Conservation (phyloP, 352 stramenopile species). For the Pseudoperonospora humuli region DNA sequence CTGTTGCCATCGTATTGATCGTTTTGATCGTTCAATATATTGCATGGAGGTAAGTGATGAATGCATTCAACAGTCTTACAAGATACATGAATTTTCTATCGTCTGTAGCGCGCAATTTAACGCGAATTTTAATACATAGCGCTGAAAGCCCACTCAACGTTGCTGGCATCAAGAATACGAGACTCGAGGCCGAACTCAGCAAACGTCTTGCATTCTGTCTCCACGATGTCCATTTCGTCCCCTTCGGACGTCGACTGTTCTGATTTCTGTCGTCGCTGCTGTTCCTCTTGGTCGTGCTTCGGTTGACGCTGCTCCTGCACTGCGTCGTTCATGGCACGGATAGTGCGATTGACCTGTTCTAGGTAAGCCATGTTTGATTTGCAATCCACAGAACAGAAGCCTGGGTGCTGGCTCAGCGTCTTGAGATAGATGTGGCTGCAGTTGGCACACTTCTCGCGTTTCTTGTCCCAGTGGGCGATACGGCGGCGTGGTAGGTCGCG, state of each 20-base stretch:
- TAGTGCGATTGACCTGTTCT: constrained; percentile 76
- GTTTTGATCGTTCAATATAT: constrained; percentile 32
- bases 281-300: constrained; percentile 17
- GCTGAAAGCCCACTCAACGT: constrained; percentile 73
- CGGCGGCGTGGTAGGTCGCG: constrained; percentile 22
- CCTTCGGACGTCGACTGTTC: constrained; percentile 1
- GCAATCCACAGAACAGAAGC: constrained; percentile 84
- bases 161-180: constrained; percentile 44
- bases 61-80: no score
- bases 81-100: no score
- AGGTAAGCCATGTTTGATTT: constrained; percentile 84
- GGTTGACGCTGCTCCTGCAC: constrained; percentile 44
- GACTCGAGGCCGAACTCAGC: constrained; percentile 66
- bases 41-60: no score
- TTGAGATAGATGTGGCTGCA: constrained; percentile 84
- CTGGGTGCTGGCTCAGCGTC: constrained; percentile 60
- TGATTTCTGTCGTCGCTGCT: constrained; percentile 10
- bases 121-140: constrained; percentile 58
- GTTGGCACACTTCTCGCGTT: constrained; percentile 78
- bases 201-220: constrained; percentile 46
- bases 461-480: constrained; percentile 80
- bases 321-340: constrained; percentile 65
- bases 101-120: constrained; percentile 9
- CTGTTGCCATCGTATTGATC: constrained; percentile 31
- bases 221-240: constrained; percentile 11